phyloP scores from a whole-genome alignment of 169 alveolate genomes.

The Cryptosporidium parvum region DNA sequence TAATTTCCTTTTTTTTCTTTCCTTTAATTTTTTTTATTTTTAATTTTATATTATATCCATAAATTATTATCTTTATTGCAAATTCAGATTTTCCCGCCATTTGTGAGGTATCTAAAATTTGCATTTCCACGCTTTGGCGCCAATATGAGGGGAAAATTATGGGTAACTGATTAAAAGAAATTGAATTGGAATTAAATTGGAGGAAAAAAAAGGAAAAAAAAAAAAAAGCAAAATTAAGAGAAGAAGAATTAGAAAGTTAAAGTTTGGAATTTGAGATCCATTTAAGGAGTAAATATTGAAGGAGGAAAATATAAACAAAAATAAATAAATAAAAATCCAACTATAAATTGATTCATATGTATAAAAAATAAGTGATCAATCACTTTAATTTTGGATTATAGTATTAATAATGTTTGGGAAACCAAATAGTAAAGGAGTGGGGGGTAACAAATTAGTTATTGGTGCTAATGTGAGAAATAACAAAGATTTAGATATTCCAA shows the following conservation, averaged over 20 bases:
- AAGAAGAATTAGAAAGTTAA: neutral
- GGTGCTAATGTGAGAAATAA: conserved; percentile 3
- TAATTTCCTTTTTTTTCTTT: neutral
- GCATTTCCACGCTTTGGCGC: neutral
- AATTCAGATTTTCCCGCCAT: conserved; percentile 14
- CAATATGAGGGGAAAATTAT: neutral
- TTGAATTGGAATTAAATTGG: neutral
- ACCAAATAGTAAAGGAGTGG: neutral
- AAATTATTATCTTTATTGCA: conserved; percentile 3
- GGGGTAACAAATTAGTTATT: neutral
- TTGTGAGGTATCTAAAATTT: conserved; percentile 45
- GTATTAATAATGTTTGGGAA: conserved; percentile 25
- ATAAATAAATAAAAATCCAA: neutral
- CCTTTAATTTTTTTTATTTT: neutral
- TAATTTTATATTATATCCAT: neutral
- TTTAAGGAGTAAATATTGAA: too few relatives aligned
- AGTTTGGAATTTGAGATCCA: too few relatives aligned
- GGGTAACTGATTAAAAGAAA: neutral
- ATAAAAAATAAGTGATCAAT: neutral
- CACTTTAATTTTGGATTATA: neutral
- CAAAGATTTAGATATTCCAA: conserved; percentile 25
- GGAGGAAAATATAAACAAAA: neutral
- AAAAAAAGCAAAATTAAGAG: too few relatives aligned
- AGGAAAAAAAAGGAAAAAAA: too few relatives aligned
- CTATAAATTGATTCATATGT: too few relatives aligned